Evolutionary conservation across 169 alveolate species (phyloP), one percentile per base, ranked within the genome.

Genomic region (Eimeria praecox): DNA sequence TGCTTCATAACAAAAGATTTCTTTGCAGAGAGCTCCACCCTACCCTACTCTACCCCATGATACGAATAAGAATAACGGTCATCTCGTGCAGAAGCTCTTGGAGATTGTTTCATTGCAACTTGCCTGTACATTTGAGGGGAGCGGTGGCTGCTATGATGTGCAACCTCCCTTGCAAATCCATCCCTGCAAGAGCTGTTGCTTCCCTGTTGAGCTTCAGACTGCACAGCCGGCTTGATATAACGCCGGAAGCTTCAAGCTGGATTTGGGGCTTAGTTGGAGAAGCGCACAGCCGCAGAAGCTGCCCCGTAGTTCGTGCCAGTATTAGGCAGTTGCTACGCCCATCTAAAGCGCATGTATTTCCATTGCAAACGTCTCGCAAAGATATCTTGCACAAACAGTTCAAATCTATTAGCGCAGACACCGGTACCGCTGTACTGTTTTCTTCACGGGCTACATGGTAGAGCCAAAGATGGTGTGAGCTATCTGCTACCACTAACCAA

Each of bases 391-490:
- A 46, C 30, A 87, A 16, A 22, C 44, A 18, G 64, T 62, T 54
- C 10, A 87, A n/a, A 35, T 87, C 80, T 87, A 62, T 27, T 40
- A 62, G 42, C 62, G 35, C 22, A 38, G 82, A 38, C 71, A 38
- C 8, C 66, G 82, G 80, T 0, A 18, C 83, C 27, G 40, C 78
- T 22, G 59, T 27, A 49, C 83, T 59, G 38, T 62, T 33, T 38
- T 46, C 59, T 20, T 35, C 83, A 54, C 73, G 77, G 20, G 54
- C 1, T 42, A 87, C 49, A 46, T 40, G 59, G 42, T 40, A 40
- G 16, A 83, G 44, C 93, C 93, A 87, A 10, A 87, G 93, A 62
- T 87, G 59, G 40, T 87, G 93, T 16, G 93, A 87, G 82, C 83
- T 62, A 38, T 42, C 93, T 56, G 93, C 49, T 33, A 87, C 33